Evolutionary conservation across 1,139 yeast genomes (phyloP).

Genomic region (Meyerozyma athensensis): DNA sequence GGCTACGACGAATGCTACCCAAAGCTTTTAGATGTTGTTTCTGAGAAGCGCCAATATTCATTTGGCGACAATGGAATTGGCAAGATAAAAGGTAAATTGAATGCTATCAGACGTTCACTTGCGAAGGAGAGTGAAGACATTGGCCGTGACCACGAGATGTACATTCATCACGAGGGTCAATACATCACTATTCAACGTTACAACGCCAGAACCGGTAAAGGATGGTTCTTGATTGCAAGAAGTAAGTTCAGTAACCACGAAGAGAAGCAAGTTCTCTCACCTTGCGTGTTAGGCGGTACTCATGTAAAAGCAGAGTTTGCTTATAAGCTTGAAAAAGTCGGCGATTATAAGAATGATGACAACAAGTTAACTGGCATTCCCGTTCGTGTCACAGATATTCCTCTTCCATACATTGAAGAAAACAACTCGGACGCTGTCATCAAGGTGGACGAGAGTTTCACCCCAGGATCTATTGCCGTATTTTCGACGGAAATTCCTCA

Average conservation of each 20-base stretch:
- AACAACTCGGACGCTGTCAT: constrained; percentile 46
- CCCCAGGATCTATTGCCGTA: constrained; percentile 88
- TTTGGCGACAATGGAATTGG: constrained; percentile 65
- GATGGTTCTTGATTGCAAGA: constrained; percentile 86
- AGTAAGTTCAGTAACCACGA: constrained; percentile 55
- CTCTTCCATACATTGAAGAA: constrained; percentile 43
- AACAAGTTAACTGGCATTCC: constrained; percentile 57
- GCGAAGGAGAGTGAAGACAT: constrained; percentile 63
- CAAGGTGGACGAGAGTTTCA: constrained; percentile 55
- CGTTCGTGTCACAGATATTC: constrained; percentile 51
- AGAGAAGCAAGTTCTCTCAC: constrained; percentile 51
- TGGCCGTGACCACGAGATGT: constrained; percentile 79
- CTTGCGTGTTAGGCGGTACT: constrained; percentile 63
- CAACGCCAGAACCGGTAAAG: constrained; percentile 79
- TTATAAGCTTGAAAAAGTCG: constrained; percentile 49
- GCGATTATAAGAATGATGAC: constrained; percentile 42
- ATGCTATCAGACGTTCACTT: constrained; percentile 53
- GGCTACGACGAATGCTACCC: constrained; percentile 96
- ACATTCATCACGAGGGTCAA: constrained; percentile 91
- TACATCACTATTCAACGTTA: constrained; percentile 86
- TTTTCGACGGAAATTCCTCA: constrained; percentile 67
- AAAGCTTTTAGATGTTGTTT: constrained; percentile 71
- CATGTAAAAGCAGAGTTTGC: constrained; percentile 58
- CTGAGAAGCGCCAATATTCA: constrained; percentile 64
- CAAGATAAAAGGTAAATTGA: constrained; percentile 56